Conservation (phyloP, 1,284 basidiomycete genomes). For the Tremellales sp. region DNA sequence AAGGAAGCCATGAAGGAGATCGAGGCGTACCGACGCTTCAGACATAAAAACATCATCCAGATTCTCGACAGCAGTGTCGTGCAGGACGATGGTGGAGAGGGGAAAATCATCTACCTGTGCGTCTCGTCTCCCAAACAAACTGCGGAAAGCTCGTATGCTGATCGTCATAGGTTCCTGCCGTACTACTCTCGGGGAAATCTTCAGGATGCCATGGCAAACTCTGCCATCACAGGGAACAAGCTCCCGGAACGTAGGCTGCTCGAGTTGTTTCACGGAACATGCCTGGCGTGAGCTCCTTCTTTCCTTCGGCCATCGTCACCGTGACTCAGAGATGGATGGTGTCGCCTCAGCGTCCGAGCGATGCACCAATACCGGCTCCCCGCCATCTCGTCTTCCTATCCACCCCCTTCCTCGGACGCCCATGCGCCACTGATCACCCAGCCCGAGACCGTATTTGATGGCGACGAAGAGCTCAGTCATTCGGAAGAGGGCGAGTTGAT, state of each 20-base stretch:
- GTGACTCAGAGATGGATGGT: not conserved
- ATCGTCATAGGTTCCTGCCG: conserved; percentile 36
- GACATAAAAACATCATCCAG: conserved; percentile 57
- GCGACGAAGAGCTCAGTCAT: conserved; percentile 61
- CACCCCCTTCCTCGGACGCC: conserved; percentile 28
- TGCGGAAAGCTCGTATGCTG: too few relatives aligned
- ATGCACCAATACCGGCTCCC: conserved; percentile 74
- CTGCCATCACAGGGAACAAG: conserved; percentile 75
- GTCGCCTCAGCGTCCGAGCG: conserved; percentile 60
- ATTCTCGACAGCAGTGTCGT: conserved; percentile 79
- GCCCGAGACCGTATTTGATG: conserved; percentile 58
- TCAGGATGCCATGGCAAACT: conserved; percentile 88
- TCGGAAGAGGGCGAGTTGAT: conserved; percentile 53
- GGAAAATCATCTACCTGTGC: conserved; percentile 83
- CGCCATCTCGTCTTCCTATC: conserved; percentile 37
- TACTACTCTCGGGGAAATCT: conserved; percentile 66
- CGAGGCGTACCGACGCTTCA: conserved; percentile 85
- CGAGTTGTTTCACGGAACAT: conserved; percentile 86
- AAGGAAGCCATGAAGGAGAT: conserved; percentile 75
- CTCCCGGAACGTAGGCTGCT: conserved; percentile 87
- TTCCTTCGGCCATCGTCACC: not conserved
- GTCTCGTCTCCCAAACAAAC: conserved; percentile 5
- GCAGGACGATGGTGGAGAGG: conserved; percentile 73
- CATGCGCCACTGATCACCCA: conserved; percentile 30
- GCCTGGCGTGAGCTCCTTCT: conserved; percentile 59